Conservation (phyloP, 352 stramenopile genomes). For the Bremia lactucae region DNA sequence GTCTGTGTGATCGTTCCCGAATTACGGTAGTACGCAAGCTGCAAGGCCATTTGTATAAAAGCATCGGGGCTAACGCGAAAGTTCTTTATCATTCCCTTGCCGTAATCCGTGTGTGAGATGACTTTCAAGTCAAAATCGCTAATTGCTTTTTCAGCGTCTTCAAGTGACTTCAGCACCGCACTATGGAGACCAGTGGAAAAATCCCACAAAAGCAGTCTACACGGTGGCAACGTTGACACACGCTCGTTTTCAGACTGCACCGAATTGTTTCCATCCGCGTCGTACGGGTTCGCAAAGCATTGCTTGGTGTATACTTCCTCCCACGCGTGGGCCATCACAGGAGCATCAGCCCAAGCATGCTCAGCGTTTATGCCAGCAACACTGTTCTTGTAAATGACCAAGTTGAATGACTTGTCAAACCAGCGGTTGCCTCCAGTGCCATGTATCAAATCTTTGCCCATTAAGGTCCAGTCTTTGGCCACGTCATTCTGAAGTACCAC, state of each 20-base stretch:
- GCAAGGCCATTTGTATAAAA: slow-evolving; percentile 94
- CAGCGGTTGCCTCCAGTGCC: slow-evolving; percentile 89
- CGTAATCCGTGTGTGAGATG: slow-evolving; percentile 81
- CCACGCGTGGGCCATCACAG: slow-evolving; percentile 79
- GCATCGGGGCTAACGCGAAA: slow-evolving; percentile 91
- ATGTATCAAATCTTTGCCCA: slow-evolving; percentile 75
- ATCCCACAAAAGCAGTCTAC: slow-evolving; percentile 50
- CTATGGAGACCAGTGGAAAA: slow-evolving; percentile 40
- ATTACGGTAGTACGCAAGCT: slow-evolving; percentile 92
- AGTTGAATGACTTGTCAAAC: slow-evolving; percentile 96
- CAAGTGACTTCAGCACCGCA: slow-evolving; percentile 43
- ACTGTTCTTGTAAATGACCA: slow-evolving; percentile 92
- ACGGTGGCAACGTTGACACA: slow-evolving; percentile 33
- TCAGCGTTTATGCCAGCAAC: slow-evolving; percentile 90
- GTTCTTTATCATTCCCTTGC: slow-evolving; percentile 85
- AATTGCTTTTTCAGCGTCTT: slow-evolving; percentile 53
- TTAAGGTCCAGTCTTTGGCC: slow-evolving; percentile 46
- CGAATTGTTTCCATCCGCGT: slow-evolving; percentile 37
- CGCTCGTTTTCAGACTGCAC: slow-evolving; percentile 36
- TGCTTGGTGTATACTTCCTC: slow-evolving; percentile 65
- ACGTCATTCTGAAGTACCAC: slow-evolving; percentile 62
- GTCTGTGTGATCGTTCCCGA: slow-evolving; percentile 89
- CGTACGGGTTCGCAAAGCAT: slow-evolving; percentile 41
- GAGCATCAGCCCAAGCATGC: slow-evolving; percentile 88
- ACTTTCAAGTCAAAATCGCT: slow-evolving; percentile 86